Evolutionary conservation across 306 rosid species (phyloP).

Genomic region (Rubus parviflorus): DNA sequence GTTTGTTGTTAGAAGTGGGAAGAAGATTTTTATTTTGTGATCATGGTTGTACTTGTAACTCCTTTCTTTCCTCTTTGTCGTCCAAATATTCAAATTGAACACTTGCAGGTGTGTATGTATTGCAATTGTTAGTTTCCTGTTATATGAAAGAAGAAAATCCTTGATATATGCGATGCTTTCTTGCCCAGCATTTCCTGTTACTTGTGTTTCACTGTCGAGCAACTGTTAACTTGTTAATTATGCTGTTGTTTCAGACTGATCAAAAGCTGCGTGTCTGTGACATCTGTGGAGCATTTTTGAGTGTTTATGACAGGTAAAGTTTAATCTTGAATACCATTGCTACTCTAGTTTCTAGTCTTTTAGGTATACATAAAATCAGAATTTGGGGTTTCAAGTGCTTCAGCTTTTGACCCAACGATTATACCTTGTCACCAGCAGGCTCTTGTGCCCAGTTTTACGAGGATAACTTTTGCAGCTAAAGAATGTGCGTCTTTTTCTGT

Average conservation of each 20-base stretch:
- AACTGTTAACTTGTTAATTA: slow-evolving; percentile 26
- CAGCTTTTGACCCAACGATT: slow-evolving; percentile 95
- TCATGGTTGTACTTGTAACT: background rate
- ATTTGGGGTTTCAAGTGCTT: slow-evolving; percentile 90
- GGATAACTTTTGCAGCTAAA: slow-evolving; percentile 99
- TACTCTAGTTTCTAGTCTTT: slow-evolving; percentile 32
- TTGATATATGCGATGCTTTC: background rate
- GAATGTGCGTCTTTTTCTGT: slow-evolving; percentile 99
- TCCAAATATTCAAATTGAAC: background rate
- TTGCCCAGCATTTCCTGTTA: background rate
- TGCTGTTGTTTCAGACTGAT: slow-evolving; percentile 78
- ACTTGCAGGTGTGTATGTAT: background rate
- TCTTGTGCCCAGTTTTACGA: slow-evolving; percentile 99
- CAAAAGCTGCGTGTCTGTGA: slow-evolving; percentile 98
- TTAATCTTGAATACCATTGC: slow-evolving; percentile 19
- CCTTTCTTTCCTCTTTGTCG: background rate
- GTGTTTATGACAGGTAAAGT: slow-evolving; percentile 96
- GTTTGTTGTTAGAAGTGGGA: background rate
- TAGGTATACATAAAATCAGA: slow-evolving; percentile 61
- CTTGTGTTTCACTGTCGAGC: slow-evolving; percentile 4
- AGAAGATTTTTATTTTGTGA: background rate
- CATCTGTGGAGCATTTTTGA: slow-evolving; percentile 98
- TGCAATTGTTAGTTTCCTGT: background rate
- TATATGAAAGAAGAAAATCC: background rate
- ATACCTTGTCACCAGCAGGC: slow-evolving; percentile 99